These are phyloP conservation scores for Candida easanensis DNA, from an alignment of 805 yeast species.

Conservation along the genomic window DNA sequence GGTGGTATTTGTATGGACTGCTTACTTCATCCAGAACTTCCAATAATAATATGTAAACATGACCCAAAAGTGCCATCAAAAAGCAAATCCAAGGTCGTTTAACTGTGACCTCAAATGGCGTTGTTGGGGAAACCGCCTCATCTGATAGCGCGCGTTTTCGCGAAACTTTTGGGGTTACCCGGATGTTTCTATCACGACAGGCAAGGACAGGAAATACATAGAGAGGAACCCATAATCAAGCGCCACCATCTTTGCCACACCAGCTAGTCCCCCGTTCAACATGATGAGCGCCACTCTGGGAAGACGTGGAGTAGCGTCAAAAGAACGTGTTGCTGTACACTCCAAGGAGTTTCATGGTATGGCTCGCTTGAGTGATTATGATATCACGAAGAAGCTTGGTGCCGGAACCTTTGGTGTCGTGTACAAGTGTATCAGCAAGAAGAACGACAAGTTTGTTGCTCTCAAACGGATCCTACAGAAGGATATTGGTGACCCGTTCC, in stretches of 20 bases:
- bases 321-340: neutral
- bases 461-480: constrained; percentile 71
- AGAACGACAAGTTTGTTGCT: constrained; percentile 67
- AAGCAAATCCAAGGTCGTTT: too few species aligned
- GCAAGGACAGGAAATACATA: too few species aligned
- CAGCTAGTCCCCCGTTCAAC: neutral
- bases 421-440: constrained; percentile 59
- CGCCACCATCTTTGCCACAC: neutral
- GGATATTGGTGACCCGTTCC: constrained; percentile 55
- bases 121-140: too few species aligned
- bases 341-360: constrained; percentile 11
- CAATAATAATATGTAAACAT: too few species aligned
- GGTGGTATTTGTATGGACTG: too few species aligned
- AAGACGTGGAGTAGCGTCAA: neutral
- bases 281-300: constrained; percentile 1
- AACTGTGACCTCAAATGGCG: too few species aligned
- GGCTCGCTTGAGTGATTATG: constrained; percentile 30
- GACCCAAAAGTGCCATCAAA: too few species aligned
- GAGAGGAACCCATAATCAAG: too few species aligned
- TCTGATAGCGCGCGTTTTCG: too few species aligned
- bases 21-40: too few species aligned
- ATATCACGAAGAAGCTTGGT: constrained; percentile 49
- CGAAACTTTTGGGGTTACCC: too few species aligned
- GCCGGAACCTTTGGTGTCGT: constrained; percentile 93
- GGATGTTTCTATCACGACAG: too few species aligned